A percentile compares a stretch with the other conserved stretches of the same genome.
These are phyloP conservation scores for Chytriomyces confervae DNA, from an alignment of 192 early-diverging fungal species.

Conservation along the genomic window DNA sequence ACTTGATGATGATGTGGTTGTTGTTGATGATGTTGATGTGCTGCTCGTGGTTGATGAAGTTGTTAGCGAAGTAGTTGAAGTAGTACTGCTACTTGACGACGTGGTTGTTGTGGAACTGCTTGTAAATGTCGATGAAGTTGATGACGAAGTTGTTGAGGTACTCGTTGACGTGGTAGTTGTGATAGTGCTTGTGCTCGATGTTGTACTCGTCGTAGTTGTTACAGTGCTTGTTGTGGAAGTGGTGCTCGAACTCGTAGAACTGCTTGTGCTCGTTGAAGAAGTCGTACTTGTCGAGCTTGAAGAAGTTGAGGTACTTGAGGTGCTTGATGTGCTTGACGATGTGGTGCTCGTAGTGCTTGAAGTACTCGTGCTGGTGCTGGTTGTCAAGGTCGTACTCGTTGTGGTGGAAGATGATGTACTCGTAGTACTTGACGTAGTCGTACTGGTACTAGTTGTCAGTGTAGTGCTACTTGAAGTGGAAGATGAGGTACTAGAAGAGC, in stretches of 20 bases:
- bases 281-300: background rate
- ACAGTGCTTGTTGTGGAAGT: conserved; percentile 5
- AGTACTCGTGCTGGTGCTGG: conserved; percentile 14
- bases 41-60: conserved; percentile 14
- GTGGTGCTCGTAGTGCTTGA: conserved; percentile 6
- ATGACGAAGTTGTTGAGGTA: background rate
- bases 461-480: background rate
- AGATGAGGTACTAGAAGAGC: no score
- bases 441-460: background rate
- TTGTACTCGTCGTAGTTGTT: background rate
- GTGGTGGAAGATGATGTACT: background rate
- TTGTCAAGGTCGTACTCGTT: background rate
- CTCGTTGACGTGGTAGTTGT: background rate
- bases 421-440: background rate
- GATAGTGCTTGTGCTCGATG: conserved; percentile 1
- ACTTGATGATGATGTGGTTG: conserved; percentile 1
- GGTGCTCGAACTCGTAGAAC: background rate
- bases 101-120: conserved; percentile 1
- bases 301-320: background rate
- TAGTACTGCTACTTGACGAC: conserved; percentile 1
- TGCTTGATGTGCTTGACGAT: background rate
- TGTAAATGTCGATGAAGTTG: background rate
- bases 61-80: background rate
- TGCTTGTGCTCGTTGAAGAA: conserved; percentile 1
- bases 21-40: background rate